phyloP scores from a whole-genome alignment of 1,284 basidiomycete species.

The Phlebopus sp. region DNA sequence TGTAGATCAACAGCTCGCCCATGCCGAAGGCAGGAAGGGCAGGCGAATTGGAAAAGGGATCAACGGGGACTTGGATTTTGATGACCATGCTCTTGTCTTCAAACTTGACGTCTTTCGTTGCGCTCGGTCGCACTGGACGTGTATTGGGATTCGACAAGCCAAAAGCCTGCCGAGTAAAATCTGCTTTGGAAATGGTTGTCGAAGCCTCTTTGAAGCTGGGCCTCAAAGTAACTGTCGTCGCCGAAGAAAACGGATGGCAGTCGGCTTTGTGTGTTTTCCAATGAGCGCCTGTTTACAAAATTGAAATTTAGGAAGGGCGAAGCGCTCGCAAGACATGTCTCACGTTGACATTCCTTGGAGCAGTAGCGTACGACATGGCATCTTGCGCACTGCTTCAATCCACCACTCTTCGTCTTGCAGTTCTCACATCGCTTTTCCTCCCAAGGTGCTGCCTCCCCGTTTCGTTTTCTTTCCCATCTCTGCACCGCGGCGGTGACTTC shows the following conservation, averaged over 20 bases:
- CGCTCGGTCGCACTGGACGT: slow-evolving; percentile 10
- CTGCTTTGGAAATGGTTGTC: slow-evolving; percentile 31
- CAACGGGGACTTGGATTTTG: slow-evolving; percentile 49
- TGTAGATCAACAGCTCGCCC: slow-evolving; percentile 44
- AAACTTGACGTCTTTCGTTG: slow-evolving; percentile 10
- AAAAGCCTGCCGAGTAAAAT: slow-evolving; percentile 31
- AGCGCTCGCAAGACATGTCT: too few relatives aligned
- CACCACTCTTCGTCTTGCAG: slow-evolving; percentile 29
- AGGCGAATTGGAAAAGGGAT: slow-evolving; percentile 2
- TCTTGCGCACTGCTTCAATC: slow-evolving; percentile 42
- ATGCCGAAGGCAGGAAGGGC: slow-evolving; percentile 7
- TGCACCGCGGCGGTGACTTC: slow-evolving; percentile 44
- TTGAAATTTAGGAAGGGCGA: neutral
- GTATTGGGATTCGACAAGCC: slow-evolving; percentile 28
- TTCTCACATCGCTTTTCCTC: slow-evolving; percentile 41
- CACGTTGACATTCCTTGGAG: slow-evolving; percentile 52
- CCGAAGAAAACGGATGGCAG: slow-evolving; percentile 43
- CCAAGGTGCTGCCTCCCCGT: slow-evolving; percentile 40
- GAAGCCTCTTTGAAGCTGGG: slow-evolving; percentile 38
- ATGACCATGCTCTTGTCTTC: slow-evolving; percentile 45
- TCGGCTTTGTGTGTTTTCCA: slow-evolving; percentile 48
- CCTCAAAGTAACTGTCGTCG: slow-evolving; percentile 44
- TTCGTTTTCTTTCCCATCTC: slow-evolving; percentile 47
- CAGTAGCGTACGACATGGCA: slow-evolving; percentile 50
- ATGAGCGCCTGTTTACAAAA: slow-evolving; percentile 34